Conservation (phyloP, 2,329 filamentous ascomycete genomes). For the Claviceps purpurea region DNA sequence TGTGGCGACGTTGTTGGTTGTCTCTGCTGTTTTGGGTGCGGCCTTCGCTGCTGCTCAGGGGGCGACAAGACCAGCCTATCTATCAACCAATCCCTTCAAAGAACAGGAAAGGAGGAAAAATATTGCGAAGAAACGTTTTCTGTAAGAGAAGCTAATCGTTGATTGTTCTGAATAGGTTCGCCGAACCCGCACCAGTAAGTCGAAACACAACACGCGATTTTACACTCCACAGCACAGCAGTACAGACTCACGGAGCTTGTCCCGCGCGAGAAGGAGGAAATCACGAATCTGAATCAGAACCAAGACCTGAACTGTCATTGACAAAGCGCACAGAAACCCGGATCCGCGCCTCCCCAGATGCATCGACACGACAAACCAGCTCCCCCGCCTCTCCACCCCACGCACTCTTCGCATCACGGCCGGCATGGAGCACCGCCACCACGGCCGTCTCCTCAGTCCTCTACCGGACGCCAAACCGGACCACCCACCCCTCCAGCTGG, state of each 20-base stretch:
- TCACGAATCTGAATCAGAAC: too few species aligned
- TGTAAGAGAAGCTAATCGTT: neutral
- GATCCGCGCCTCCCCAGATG: slow-evolving; percentile 12
- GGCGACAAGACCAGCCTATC: neutral
- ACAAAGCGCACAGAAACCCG: slow-evolving; percentile 21
- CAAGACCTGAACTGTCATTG: neutral
- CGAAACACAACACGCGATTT: neutral
- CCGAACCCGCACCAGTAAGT: slow-evolving; percentile 58
- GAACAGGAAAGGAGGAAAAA: neutral
- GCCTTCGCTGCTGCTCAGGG: neutral
- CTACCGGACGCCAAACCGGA: slow-evolving; percentile 42
- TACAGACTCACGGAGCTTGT: too few species aligned
- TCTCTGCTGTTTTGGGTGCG: neutral
- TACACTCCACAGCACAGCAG: neutral
- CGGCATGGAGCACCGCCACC: neutral
- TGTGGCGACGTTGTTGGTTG: neutral
- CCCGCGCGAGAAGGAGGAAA: too few species aligned
- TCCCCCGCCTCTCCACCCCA: slow-evolving; percentile 14
- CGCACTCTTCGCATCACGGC: slow-evolving; percentile 1
- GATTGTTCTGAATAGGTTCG: slow-evolving; percentile 37
- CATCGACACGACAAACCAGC: slow-evolving; percentile 36
- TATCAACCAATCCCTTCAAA: neutral
- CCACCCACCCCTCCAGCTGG: slow-evolving; percentile 52
- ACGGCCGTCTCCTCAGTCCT: slow-evolving; percentile 21
- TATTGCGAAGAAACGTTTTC: neutral